Base-by-base conservation (phyloP, 306 rosid species). In the Mucuna pruriens region DNA sequence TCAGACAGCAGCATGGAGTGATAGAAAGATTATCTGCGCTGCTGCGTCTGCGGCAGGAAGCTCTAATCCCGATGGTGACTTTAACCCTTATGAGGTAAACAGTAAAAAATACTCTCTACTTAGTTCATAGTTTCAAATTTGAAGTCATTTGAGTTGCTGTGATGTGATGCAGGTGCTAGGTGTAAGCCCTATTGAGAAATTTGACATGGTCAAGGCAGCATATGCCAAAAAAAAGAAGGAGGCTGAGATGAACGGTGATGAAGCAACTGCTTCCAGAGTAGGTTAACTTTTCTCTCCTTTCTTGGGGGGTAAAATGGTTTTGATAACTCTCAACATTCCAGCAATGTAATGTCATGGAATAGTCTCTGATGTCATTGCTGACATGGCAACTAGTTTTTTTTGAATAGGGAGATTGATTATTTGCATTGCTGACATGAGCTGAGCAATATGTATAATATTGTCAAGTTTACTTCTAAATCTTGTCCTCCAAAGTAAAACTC, bases 21-120 rank as follows among this genome's bases (percentile, higher is more conserved):
- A 4, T 54, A 79, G 76, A 48, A 31, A 55, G 71, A 25, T 86
- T 62, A 66, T 88, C n/a, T 75, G 88, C 74, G 84, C 90, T 19
- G 89, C 98, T 4, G 92, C 97, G 3, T 91, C 97, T 83, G 93
- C 99, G 0, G 97, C 98, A 31, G 99, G 98, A 84, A 93, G 94
- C 87, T 88, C 99, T 72, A 93, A 83, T 86, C 81, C 97, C 31
- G 92, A 85, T 77, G 81, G 90, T 42, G 94, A 89, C 77, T 61
- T 87, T 3, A 91, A 91, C 72, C 99, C 98, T 6, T 93, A 91
- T 61, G 94, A 95, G 97, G 98, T 95, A 26, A 52, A 62, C 8
- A 16, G 69, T 92, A 45, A 64, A 61, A 26, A 10, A 17, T 36
- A 2, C 44, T 54, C 25, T 63, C 16, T 58, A 5, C 13, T 33